Percentiles rank a stretch among this genome's conserved stretches.
These are phyloP conservation scores for Fusarium phyllophilum DNA, from an alignment of 2,329 filamentous ascomycete species.

Conservation along the genomic window DNA sequence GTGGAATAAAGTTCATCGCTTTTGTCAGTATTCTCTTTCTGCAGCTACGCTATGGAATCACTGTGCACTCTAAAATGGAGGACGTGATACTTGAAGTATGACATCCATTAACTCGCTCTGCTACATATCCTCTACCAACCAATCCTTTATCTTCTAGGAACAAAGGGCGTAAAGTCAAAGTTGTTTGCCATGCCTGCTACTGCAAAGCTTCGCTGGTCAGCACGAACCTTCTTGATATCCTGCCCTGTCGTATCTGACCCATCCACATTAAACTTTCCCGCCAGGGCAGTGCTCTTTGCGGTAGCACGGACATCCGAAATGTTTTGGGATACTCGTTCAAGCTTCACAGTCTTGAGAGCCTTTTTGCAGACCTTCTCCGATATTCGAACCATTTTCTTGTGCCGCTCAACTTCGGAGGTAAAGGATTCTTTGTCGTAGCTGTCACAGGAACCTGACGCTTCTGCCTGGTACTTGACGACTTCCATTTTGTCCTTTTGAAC, in stretches of 20 bases:
- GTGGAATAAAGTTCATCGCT: fast-evolving
- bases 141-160: fast-evolving
- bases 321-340: background rate
- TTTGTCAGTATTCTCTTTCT: background rate
- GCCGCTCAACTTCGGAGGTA: fast-evolving
- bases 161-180: background rate
- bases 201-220: background rate
- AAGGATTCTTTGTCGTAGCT: background rate
- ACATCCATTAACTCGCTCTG: background rate
- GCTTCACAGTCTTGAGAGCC: background rate
- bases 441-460: background rate
- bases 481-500: background rate
- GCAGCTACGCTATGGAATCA: background rate
- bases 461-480: background rate
- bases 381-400: background rate
- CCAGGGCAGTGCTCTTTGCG: background rate
- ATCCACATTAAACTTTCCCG: background rate
- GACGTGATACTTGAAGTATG: background rate
- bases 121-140: no score
- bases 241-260: background rate
- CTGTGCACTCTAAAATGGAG: background rate
- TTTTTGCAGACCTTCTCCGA: background rate
- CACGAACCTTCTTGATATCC: background rate
- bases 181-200: background rate
- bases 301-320: background rate